Percentiles rank a stretch among this genome's conserved stretches.
These are phyloP conservation scores for Rosa multiflora DNA, from an alignment of 306 rosid genomes.

Conservation along the genomic window DNA sequence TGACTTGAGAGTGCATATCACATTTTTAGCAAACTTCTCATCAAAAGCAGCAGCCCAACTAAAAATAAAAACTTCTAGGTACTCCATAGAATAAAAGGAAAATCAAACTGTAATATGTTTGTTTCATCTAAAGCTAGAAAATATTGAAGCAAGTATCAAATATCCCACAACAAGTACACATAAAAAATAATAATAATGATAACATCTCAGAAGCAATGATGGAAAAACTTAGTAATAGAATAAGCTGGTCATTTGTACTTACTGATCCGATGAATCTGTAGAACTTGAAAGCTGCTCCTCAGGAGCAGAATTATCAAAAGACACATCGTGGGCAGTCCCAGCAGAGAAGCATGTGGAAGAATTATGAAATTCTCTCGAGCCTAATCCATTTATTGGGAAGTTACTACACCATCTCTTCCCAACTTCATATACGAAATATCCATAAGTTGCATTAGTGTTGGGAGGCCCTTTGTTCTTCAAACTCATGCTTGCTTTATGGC, in stretches of 20 bases:
- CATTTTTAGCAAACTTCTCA: not conserved
- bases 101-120: not conserved
- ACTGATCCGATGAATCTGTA: conserved; percentile 69
- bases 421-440: conserved; percentile 57
- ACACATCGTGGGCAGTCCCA: conserved; percentile 71
- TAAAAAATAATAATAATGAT: not conserved
- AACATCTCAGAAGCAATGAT: not conserved
- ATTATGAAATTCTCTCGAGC: conserved; percentile 57
- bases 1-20: not conserved
- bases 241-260: conserved; percentile 33
- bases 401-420: conserved; percentile 53
- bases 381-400: conserved; percentile 34
- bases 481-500: conserved; percentile 62
- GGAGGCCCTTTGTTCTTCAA: conserved; percentile 59
- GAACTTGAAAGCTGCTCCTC: conserved; percentile 61
- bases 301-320: conserved; percentile 61
- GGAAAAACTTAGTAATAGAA: conserved; percentile 5
- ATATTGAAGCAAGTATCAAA: not conserved
- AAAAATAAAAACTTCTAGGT: too few species aligned
- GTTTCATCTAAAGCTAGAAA: not conserved
- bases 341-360: conserved; percentile 51
- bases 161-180: not conserved
- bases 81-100: not conserved
- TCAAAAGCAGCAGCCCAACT: not conserved
- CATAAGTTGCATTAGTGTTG: conserved; percentile 45